Evolutionary conservation across 495 filamentous ascomycete genomes (phyloP), one percentile per base, ranked within the genome.

Genomic region (Lophium mytilinum): DNA sequence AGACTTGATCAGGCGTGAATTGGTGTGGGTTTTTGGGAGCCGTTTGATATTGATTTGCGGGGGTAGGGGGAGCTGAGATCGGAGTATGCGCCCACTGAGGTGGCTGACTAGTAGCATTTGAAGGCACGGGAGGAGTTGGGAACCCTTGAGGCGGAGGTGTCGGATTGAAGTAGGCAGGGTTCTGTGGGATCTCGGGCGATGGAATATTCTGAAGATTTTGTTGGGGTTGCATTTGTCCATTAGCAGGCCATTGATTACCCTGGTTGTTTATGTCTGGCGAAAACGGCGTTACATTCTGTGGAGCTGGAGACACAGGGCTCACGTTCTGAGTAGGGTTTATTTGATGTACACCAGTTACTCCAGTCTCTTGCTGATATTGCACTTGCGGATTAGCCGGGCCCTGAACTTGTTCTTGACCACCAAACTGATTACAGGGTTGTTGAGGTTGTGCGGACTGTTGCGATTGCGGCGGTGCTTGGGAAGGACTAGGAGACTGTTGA

Each of bases 131-230:
- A 15, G 53, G n/a, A 46, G 52, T 37, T 11, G 34, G 33, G 34
- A 56, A 64, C 15, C 18, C 36, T 36, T 64, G 61, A 1, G 47
- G 56, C 8, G 56, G 57, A 49, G 61, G 52, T 0, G 56, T 52
- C 4, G 56, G 56, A n/a, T 17, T 46, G 33, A 37, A 52, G 19
- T 45, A 36, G 15, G 55, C 47, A 0, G 39, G 12, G n/a, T 58
- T 55, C 34, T 58, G 60, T 18, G 55, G 53, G 5, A 19, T 21
- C n/a, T 50, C 43, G 52, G 46, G 17, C 14, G 54, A 37, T 11
- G 53, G 5, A 11, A 39, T 18, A 45, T 15, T 45, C 11, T 51
- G 47, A 14, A 15, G 37, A 15, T 21, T 17, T 7, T 39, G 46
- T 24, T 47, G 50, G 1, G 15, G 37, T 33, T 35, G 9, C n/a